Evolutionary conservation across 352 stramenopile species (phyloP).

Genomic region (Plasmopara halstedii): DNA sequence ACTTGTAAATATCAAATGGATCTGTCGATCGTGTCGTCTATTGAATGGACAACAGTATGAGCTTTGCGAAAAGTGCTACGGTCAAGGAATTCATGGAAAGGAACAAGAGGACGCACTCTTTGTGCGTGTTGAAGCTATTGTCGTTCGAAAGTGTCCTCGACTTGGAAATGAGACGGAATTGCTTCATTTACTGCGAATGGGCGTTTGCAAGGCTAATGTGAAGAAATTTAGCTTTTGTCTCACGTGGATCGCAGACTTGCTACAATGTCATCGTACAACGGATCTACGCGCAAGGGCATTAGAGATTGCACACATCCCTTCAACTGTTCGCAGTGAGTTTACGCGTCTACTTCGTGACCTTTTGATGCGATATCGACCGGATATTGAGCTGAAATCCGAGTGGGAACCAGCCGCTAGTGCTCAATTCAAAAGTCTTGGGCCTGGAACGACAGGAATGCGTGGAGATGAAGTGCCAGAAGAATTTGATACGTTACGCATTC

Average conservation of each 20-base stretch:
- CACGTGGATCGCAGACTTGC: conserved; percentile 68
- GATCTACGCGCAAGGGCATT: conserved; percentile 58
- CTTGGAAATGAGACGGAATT: conserved; percentile 46
- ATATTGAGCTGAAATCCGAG: conserved; percentile 68
- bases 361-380: conserved; percentile 39
- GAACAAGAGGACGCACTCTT: conserved; percentile 60
- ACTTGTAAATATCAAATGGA: conserved; percentile 46
- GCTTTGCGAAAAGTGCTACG: conserved; percentile 72
- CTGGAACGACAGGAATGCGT: conserved; percentile 13
- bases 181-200: conserved; percentile 49
- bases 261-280: conserved; percentile 52
- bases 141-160: conserved; percentile 48
- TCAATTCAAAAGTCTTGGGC: conserved; percentile 10
- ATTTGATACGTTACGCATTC: conserved; percentile 64
- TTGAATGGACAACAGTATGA: conserved; percentile 45
- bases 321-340: conserved; percentile 61
- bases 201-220: conserved; percentile 73
- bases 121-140: conserved; percentile 52
- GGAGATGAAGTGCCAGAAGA: conserved; percentile 18
- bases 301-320: conserved; percentile 66
- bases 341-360: conserved; percentile 50
- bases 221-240: conserved; percentile 81
- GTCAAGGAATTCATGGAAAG: conserved; percentile 59
- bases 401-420: conserved; percentile 44
- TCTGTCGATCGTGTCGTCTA: conserved; percentile 53